Percentiles rank a stretch among this genome's conserved stretches.
These are phyloP conservation scores for Moricandia moricandioides DNA, from an alignment of 345 rosid genomes.

Conservation along the genomic window DNA sequence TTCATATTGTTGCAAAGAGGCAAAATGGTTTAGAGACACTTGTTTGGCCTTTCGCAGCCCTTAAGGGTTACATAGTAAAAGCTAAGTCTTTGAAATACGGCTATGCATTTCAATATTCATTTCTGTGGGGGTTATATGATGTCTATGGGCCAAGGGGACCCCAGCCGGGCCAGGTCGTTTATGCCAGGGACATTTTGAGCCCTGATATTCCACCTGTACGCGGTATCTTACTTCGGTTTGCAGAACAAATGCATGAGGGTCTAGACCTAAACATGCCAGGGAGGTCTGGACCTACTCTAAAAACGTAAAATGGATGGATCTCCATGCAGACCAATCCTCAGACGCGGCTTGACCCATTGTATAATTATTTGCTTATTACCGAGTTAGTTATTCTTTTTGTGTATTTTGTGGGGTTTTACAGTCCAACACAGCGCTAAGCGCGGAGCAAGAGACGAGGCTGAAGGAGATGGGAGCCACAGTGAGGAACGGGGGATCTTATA, in stretches of 20 bases:
- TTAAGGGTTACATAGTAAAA: constrained; percentile 20
- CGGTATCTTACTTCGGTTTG: background rate
- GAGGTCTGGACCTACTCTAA: background rate
- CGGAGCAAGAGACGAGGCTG: constrained; percentile 73
- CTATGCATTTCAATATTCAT: constrained; percentile 14
- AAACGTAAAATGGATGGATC: background rate
- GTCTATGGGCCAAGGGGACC: background rate
- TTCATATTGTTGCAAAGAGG: background rate
- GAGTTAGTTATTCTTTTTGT: background rate
- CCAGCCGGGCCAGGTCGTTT: background rate
- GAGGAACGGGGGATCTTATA: constrained; percentile 66
- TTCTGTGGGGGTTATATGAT: constrained; percentile 8
- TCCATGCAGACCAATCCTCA: background rate
- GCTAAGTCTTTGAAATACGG: background rate
- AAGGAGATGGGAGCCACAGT: constrained; percentile 97
- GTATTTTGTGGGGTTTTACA: constrained; percentile 31
- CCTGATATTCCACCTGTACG: background rate
- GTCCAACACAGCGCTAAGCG: constrained; percentile 69
- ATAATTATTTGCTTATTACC: background rate
- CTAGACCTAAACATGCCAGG: background rate
- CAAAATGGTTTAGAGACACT: constrained; percentile 1
- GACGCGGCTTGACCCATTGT: background rate
- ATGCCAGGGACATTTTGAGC: background rate
- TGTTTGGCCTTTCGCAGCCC: constrained; percentile 20
- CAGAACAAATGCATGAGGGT: background rate